A percentile compares a stretch with the other conserved stretches of the same genome.
Evolutionary conservation across 345 rosid genomes (phyloP).

Genomic region (Streptanthus diversifolius): DNA sequence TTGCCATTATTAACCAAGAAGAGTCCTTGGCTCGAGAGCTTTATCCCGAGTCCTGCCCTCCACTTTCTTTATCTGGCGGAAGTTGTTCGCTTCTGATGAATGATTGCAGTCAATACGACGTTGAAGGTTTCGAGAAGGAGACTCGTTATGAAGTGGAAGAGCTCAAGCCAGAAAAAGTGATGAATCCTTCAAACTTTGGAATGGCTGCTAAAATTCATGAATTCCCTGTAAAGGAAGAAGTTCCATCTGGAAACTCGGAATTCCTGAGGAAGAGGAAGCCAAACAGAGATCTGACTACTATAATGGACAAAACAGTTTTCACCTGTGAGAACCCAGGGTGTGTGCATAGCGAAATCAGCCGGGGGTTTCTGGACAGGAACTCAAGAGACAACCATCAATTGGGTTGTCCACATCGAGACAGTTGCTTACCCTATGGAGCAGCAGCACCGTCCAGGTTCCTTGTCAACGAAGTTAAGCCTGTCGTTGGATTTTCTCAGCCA

Average conservation of each 20-base stretch:
- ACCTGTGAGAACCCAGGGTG: conserved; percentile 73
- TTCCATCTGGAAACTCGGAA: conserved; percentile 43
- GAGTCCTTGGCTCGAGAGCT: conserved; percentile 73
- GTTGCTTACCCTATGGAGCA: conserved; percentile 43
- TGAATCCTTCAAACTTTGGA: conserved; percentile 39
- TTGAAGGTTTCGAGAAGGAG: conserved; percentile 63
- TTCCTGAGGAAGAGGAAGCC: conserved; percentile 72
- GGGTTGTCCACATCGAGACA: conserved; percentile 52
- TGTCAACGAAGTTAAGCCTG: conserved; percentile 77
- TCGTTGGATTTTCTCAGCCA: conserved; percentile 50
- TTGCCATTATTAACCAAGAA: conserved; percentile 78
- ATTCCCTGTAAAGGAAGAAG: conserved; percentile 63
- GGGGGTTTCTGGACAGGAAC: conserved; percentile 67
- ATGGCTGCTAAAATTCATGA: conserved; percentile 42
- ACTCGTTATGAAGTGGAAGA: conserved; percentile 57
- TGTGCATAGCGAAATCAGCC: conserved; percentile 55
- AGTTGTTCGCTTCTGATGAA: conserved; percentile 53
- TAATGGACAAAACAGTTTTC: conserved; percentile 65
- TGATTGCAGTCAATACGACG: conserved; percentile 78
- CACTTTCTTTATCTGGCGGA: conserved; percentile 45
- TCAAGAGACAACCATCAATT: conserved; percentile 87
- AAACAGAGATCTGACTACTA: conserved; percentile 44
- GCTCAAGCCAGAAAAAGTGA: conserved; percentile 50
- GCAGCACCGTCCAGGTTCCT: conserved; percentile 58
- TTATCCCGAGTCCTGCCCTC: conserved; percentile 38